A percentile compares a stretch with the other conserved stretches of the same genome.
Conservation (phyloP, 1,284 basidiomycete species). For the Ceratobasidium sp. region DNA sequence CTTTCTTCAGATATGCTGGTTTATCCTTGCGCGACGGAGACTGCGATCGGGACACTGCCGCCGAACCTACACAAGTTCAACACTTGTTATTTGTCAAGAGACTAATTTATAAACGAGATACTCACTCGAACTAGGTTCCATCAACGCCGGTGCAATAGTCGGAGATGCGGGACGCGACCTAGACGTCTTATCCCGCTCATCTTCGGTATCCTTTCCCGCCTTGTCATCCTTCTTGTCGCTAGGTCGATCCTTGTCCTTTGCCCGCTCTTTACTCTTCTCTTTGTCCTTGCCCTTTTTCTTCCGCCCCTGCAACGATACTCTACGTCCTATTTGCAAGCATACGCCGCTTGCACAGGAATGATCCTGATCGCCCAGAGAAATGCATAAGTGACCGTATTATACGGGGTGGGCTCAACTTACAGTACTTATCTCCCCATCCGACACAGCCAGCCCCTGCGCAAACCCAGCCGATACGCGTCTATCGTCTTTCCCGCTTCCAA, state of each 20-base stretch:
- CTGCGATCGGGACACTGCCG: conserved; percentile 25
- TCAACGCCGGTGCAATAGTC: not conserved
- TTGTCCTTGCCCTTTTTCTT: conserved; percentile 38
- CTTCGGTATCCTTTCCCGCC: conserved; percentile 13
- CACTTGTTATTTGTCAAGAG: not conserved
- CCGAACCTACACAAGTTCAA: conserved; percentile 4
- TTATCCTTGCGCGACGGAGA: conserved; percentile 57
- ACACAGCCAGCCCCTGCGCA: not conserved
- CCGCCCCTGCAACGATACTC: conserved; percentile 44
- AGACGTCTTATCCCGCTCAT: not conserved
- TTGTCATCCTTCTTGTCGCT: conserved; percentile 10
- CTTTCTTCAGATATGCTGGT: conserved; percentile 71
- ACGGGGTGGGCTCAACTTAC: not conserved
- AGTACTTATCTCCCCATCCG: conserved; percentile 4
- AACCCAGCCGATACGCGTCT: not conserved
- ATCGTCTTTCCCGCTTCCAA: not conserved
- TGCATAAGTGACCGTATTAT: not conserved
- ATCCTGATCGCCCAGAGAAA: conserved; percentile 32
- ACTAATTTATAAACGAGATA: not conserved
- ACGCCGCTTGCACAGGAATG: not conserved
- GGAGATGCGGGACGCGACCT: conserved; percentile 9
- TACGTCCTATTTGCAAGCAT: conserved; percentile 20
- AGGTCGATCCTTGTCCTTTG: conserved; percentile 34
- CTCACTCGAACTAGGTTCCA: conserved; percentile 1
- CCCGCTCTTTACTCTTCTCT: conserved; percentile 15